These are phyloP conservation scores for Fusarium phyllophilum DNA, from an alignment of 2,329 filamentous ascomycete genomes.

Conservation along the genomic window DNA sequence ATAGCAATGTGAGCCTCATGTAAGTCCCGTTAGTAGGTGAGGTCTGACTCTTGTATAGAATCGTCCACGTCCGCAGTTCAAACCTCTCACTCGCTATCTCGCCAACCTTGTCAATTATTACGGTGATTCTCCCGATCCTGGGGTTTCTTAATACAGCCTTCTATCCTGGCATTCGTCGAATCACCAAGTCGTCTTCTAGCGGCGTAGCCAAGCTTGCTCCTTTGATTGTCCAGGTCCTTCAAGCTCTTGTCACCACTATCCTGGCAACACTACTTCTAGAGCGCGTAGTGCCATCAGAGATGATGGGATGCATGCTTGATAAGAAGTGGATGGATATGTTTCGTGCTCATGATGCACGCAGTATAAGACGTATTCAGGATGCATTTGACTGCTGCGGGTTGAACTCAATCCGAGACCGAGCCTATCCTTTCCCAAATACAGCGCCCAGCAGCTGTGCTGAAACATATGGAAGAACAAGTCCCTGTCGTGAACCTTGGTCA, in stretches of 20 bases:
- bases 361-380: conserved; percentile 72
- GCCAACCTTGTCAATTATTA: conserved; percentile 49
- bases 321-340: conserved; percentile 67
- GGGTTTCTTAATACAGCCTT: conserved; percentile 51
- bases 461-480: conserved; percentile 55
- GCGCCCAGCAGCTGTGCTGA: conserved; percentile 54
- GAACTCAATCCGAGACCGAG: conserved; percentile 64
- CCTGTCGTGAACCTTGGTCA: conserved; percentile 68
- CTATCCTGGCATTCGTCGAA: conserved; percentile 47
- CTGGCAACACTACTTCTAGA: conserved; percentile 57
- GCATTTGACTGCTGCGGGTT: conserved; percentile 74
- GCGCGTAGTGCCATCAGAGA: conserved; percentile 47
- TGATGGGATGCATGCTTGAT: conserved; percentile 64
- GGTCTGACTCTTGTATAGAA: conserved; percentile 42
- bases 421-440: conserved; percentile 66
- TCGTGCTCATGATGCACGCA: conserved; percentile 56
- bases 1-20: conserved; percentile 45
- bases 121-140: conserved; percentile 54
- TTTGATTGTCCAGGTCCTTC: conserved; percentile 53
- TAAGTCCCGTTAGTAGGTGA: neutral
- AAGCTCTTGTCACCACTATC: conserved; percentile 55
- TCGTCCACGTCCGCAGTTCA: conserved; percentile 52
- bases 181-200: conserved; percentile 34
- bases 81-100: conserved; percentile 55
- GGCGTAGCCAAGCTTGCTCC: conserved; percentile 43